phyloP scores from a whole-genome alignment of 495 filamentous ascomycete genomes.

The Parmelia sp. region DNA sequence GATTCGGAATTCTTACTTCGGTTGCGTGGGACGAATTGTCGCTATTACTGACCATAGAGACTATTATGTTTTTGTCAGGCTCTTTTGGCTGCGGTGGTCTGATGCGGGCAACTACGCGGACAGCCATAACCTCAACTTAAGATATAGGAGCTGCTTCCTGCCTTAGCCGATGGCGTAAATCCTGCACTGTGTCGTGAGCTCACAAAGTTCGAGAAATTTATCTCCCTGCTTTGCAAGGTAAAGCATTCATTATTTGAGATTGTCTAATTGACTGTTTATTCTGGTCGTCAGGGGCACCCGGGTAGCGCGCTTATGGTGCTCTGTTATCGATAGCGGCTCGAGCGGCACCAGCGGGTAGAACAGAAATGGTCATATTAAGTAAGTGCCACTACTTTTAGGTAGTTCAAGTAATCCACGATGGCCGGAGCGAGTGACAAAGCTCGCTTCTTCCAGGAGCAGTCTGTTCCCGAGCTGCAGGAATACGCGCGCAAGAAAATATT shows the following conservation, averaged over 20 bases:
- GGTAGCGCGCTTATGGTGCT: neutral
- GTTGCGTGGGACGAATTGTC: slow-evolving; percentile 52
- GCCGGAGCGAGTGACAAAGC: slow-evolving; percentile 84
- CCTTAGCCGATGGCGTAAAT: neutral
- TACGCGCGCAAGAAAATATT: slow-evolving; percentile 86
- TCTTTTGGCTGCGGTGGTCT: slow-evolving; percentile 81
- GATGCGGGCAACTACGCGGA: slow-evolving; percentile 84
- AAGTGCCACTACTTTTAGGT: too few species aligned
- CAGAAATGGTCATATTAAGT: too few species aligned
- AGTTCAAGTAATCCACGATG: slow-evolving; percentile 46
- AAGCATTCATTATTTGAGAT: too few species aligned
- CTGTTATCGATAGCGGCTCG: neutral
- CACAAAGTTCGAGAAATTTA: neutral
- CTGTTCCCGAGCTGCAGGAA: slow-evolving; percentile 83
- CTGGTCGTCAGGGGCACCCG: neutral
- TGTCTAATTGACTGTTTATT: neutral
- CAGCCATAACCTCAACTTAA: neutral
- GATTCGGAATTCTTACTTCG: slow-evolving; percentile 85
- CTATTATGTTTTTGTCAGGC: slow-evolving; percentile 75
- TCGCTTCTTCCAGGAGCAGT: slow-evolving; percentile 85
- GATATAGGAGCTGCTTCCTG: neutral
- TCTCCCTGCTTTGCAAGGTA: neutral
- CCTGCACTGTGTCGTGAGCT: neutral
- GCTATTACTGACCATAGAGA: slow-evolving; percentile 40
- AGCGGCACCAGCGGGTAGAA: neutral